phyloP scores from a whole-genome alignment of 2,329 filamentous ascomycete species.

The Trichoderma sp. region DNA sequence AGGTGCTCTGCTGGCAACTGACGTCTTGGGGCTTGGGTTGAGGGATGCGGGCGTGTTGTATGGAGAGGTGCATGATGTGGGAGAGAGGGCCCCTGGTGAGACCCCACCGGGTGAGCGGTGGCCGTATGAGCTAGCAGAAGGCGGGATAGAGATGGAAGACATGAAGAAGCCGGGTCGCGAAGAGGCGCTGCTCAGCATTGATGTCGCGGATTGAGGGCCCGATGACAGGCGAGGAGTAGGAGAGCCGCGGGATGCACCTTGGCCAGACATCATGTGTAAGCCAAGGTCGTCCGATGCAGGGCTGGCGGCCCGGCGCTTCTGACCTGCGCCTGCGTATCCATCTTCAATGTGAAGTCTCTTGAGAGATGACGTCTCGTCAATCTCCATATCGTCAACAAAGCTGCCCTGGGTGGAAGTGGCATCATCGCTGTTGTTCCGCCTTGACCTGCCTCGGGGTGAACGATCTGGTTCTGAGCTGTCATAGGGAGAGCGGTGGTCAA shows the following conservation, averaged over 20 bases:
- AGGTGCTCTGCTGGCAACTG: conserved; percentile 43
- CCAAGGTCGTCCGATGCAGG: conserved; percentile 51
- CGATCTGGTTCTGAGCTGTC: conserved; percentile 50
- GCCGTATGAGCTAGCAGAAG: conserved; percentile 47
- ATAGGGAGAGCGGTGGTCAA: conserved; percentile 47
- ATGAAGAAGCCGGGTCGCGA: conserved; percentile 52
- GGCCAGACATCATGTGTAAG: conserved; percentile 40
- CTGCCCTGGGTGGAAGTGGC: conserved; percentile 47
- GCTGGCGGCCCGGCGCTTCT: conserved; percentile 59
- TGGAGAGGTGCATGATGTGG: conserved; percentile 51
- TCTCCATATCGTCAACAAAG: conserved; percentile 50
- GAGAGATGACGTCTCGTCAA: conserved; percentile 53
- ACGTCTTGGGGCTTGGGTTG: conserved; percentile 51
- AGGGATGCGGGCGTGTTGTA: conserved; percentile 52
- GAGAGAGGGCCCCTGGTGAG: conserved; percentile 53
- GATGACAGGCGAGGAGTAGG: conserved; percentile 52
- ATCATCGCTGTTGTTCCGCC: conserved; percentile 56
- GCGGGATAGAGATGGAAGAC: conserved; percentile 46
- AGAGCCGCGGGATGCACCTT: conserved; percentile 50
- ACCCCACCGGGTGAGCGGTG: conserved; percentile 48
- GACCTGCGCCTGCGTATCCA: conserved; percentile 43
- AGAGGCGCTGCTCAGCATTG: conserved; percentile 41
- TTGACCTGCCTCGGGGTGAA: conserved; percentile 47
- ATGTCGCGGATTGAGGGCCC: conserved; percentile 47
- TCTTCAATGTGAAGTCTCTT: conserved; percentile 55